These are phyloP conservation scores for Avicennia marina DNA, from an alignment of 257 asterid genomes.

Conservation along the genomic window DNA sequence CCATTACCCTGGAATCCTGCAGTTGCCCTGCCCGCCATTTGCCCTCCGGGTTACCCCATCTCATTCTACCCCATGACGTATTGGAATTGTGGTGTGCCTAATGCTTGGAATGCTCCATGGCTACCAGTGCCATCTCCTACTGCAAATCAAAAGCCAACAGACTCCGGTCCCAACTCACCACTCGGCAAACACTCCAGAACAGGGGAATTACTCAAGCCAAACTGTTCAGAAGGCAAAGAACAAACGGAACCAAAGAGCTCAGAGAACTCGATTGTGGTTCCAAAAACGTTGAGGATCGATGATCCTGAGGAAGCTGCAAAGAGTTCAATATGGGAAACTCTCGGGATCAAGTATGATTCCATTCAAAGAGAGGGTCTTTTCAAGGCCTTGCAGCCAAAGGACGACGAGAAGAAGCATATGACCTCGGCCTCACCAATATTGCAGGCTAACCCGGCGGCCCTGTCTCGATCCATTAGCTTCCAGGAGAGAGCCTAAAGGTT, in stretches of 20 bases:
- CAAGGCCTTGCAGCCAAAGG: slow-evolving; percentile 58
- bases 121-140: slow-evolving; percentile 32
- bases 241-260: slow-evolving; percentile 12
- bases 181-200: slow-evolving; percentile 75
- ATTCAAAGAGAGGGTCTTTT: slow-evolving; percentile 49
- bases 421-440: slow-evolving; percentile 26
- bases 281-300: slow-evolving; percentile 73
- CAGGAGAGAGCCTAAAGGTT: slow-evolving; percentile 35
- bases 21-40: slow-evolving; percentile 46
- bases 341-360: slow-evolving; percentile 62
- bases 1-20: slow-evolving; percentile 50
- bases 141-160: slow-evolving; percentile 28
- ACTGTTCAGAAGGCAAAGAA: slow-evolving; percentile 17
- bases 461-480: slow-evolving; percentile 64
- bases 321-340: slow-evolving; percentile 82
- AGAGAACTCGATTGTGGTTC: slow-evolving; percentile 47
- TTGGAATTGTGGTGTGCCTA: slow-evolving; percentile 58
- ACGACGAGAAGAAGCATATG: slow-evolving; percentile 24
- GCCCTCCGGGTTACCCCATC: no score
- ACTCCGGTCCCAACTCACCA: slow-evolving; percentile 35
- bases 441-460: slow-evolving; percentile 83
- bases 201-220: slow-evolving; percentile 43
- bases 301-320: slow-evolving; percentile 87
- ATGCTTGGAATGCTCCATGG: slow-evolving; percentile 63
- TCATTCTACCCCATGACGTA: slow-evolving; percentile 59